phyloP scores from a whole-genome alignment of 306 rosid species.

The Inga leiocalycina region DNA sequence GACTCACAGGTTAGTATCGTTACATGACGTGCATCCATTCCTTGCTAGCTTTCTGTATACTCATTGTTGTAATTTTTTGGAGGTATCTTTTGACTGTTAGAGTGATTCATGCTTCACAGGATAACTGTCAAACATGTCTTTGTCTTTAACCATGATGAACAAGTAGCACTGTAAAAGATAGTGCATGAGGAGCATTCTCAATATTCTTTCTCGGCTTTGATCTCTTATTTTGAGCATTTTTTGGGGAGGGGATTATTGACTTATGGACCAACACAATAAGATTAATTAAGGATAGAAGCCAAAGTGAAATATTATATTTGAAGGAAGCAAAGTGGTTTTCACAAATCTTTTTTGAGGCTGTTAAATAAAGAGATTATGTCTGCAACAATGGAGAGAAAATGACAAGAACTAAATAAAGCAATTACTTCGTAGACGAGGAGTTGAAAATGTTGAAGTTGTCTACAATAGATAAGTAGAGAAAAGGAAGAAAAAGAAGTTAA shows the following conservation, averaged over 20 bases:
- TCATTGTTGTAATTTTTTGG: constrained; percentile 12
- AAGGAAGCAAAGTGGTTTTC: not conserved
- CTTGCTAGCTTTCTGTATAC: constrained; percentile 3
- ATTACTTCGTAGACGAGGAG: not conserved
- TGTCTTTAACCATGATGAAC: not conserved
- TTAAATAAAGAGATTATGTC: not conserved
- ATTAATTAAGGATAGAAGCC: not conserved
- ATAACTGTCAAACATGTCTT: not conserved
- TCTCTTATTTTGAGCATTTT: too few relatives aligned
- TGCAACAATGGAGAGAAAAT: not conserved
- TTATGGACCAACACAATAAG: not conserved
- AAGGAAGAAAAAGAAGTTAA: not conserved
- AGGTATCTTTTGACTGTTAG: constrained; percentile 9
- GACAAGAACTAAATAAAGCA: not conserved
- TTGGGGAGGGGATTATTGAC: not conserved
- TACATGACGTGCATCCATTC: constrained; percentile 9
- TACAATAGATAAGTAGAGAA: not conserved
- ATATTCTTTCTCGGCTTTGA: constrained; percentile 17
- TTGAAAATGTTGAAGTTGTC: not conserved
- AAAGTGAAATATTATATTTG: not conserved
- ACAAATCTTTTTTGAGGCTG: not conserved
- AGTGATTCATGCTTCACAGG: constrained; percentile 3
- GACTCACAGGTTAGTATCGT: constrained; percentile 76
- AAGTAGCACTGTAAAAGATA: not conserved
- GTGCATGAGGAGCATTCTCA: constrained; percentile 14